These are phyloP conservation scores for Raffaelea arxii DNA, from an alignment of 2,329 filamentous ascomycete genomes.

Conservation along the genomic window DNA sequence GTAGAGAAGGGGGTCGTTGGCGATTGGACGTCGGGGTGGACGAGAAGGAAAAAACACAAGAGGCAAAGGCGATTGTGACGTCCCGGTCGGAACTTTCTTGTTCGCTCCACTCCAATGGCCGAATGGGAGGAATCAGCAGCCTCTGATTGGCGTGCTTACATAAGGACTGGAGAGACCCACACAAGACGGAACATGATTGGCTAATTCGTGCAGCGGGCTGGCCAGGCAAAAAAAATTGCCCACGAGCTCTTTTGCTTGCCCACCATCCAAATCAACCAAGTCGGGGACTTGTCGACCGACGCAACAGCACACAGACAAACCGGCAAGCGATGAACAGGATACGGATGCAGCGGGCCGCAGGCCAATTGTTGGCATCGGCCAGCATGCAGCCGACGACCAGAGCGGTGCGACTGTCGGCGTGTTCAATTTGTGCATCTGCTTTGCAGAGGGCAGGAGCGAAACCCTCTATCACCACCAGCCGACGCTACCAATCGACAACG, in stretches of 20 bases:
- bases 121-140: constrained; percentile 9
- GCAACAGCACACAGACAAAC: too few species aligned
- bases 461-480: too few species aligned
- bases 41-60: background rate
- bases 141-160: constrained; percentile 8
- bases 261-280: too few species aligned
- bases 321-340: constrained; percentile 53
- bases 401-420: constrained; percentile 1
- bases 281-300: too few species aligned
- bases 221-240: constrained; percentile 5
- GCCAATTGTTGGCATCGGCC: constrained; percentile 40
- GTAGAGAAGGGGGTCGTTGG: too few species aligned
- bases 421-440: constrained; percentile 14
- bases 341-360: constrained; percentile 49
- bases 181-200: background rate
- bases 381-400: constrained; percentile 28
- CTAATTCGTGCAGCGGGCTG: background rate
- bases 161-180: too few species aligned
- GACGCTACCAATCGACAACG: constrained; percentile 6
- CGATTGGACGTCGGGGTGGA: background rate
- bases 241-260: too few species aligned
- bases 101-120: constrained; percentile 4
- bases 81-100: background rate
- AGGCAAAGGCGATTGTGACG: background rate
- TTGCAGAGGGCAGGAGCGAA: too few species aligned